Conservation (phyloP, 2,329 filamentous ascomycete species). For the Xylariaceae sp. region DNA sequence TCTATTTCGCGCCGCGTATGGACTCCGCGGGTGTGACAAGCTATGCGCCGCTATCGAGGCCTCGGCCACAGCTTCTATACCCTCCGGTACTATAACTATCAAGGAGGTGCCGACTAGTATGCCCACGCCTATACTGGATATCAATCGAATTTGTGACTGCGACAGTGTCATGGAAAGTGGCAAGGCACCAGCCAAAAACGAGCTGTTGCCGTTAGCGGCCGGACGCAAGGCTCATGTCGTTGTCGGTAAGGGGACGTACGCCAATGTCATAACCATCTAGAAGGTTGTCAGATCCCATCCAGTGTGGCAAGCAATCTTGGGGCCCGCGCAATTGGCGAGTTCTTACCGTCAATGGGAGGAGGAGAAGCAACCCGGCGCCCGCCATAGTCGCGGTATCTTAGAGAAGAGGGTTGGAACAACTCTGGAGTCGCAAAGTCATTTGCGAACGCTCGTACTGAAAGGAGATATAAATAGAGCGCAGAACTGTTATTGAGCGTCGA, state of each 20-base stretch:
- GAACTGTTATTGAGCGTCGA: too few relatives aligned
- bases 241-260: constrained; percentile 23
- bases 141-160: constrained; percentile 76
- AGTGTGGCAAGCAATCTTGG: background rate
- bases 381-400: constrained; percentile 23
- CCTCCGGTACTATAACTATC: constrained; percentile 96
- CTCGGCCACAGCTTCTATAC: constrained; percentile 81
- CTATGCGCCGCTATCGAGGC: constrained; percentile 34
- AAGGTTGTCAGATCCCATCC: background rate
- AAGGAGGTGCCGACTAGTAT: constrained; percentile 91
- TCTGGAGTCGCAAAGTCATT: constrained; percentile 25
- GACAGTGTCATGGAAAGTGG: constrained; percentile 86
- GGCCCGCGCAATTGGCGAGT: background rate
- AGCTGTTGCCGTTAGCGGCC: constrained; percentile 49
- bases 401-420: constrained; percentile 9
- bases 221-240: constrained; percentile 8
- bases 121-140: constrained; percentile 89
- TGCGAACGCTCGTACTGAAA: constrained; percentile 6
- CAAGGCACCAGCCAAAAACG: constrained; percentile 86
- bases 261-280: constrained; percentile 35
- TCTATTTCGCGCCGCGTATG: constrained; percentile 13
- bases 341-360: constrained; percentile 32
- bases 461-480: constrained; percentile 7
- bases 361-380: constrained; percentile 31
- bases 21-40: constrained; percentile 20